These are phyloP conservation scores for Helenozyma baotianmanensis DNA, from an alignment of 805 yeast species.

Conservation along the genomic window DNA sequence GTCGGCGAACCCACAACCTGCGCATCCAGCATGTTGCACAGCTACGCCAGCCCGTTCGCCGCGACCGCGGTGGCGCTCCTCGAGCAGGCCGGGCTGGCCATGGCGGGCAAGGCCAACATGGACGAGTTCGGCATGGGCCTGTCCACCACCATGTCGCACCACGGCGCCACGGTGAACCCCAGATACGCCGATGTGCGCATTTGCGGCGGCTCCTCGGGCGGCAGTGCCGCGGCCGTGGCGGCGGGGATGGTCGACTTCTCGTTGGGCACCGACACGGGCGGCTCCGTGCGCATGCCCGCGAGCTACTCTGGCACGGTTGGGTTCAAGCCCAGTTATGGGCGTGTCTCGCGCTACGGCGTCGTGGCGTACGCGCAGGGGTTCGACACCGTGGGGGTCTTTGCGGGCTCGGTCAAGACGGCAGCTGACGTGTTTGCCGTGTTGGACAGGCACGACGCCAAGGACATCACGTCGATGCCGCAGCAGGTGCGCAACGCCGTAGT, in stretches of 20 bases:
- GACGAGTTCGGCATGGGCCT: slow-evolving; percentile 99
- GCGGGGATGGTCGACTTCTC: slow-evolving; percentile 66
- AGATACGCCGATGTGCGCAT: slow-evolving; percentile 15
- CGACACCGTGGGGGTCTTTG: slow-evolving; percentile 87
- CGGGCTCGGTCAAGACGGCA: slow-evolving; percentile 44
- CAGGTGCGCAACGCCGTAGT: slow-evolving; percentile 28
- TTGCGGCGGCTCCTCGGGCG: slow-evolving; percentile 95
- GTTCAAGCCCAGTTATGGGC: slow-evolving; percentile 90
- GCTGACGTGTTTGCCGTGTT: slow-evolving; percentile 49
- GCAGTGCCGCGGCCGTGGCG: slow-evolving; percentile 90
- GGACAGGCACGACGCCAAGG: slow-evolving; percentile 62
- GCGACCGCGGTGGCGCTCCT: slow-evolving; percentile 66
- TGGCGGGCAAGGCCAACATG: slow-evolving; percentile 81
- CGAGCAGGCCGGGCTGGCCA: slow-evolving; percentile 44
- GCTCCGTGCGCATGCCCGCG: slow-evolving; percentile 90
- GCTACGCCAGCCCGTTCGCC: slow-evolving; percentile 71
- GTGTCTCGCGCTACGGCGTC: slow-evolving; percentile 89
- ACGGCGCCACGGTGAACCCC: slow-evolving; percentile 59
- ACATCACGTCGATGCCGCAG: slow-evolving; percentile 64
- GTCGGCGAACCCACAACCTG: slow-evolving; percentile 68
- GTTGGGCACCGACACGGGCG: slow-evolving; percentile 96
- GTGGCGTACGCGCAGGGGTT: slow-evolving; percentile 88
- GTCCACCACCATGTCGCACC: slow-evolving; percentile 50
- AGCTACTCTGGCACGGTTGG: slow-evolving; percentile 81
- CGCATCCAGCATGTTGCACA: slow-evolving; percentile 58